Conservation (phyloP, 2,329 filamentous ascomycete species). For the Aspergillus jensenii region DNA sequence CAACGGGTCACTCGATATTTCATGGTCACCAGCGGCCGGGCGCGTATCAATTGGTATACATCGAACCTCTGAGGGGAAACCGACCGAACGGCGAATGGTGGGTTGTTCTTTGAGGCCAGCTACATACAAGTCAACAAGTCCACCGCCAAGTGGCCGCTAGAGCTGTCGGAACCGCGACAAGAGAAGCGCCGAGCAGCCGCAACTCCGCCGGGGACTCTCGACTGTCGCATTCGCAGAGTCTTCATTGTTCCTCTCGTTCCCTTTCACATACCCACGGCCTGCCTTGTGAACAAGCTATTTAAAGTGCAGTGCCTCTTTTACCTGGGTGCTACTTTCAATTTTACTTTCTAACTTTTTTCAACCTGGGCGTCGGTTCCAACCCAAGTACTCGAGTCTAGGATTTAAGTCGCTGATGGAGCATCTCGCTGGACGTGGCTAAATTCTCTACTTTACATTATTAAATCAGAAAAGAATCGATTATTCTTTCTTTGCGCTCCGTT, state of each 20-base stretch:
- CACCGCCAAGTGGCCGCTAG: constrained; percentile 21
- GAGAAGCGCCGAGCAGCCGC: constrained; percentile 23
- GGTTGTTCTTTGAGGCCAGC: constrained; percentile 18
- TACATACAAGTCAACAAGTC: constrained; percentile 6
- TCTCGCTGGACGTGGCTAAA: constrained; percentile 11
- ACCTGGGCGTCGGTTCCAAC: neutral
- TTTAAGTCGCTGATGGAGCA: constrained; percentile 20
- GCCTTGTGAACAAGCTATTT: neutral
- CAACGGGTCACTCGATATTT: constrained; percentile 34
- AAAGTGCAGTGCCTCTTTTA: neutral
- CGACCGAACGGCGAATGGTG: constrained; percentile 9
- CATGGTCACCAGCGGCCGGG: constrained; percentile 41
- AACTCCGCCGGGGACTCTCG: constrained; percentile 6
- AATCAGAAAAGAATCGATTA: constrained; percentile 7
- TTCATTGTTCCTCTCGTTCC: constrained; percentile 12
- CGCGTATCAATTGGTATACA: constrained; percentile 27
- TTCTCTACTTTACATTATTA: constrained; percentile 5
- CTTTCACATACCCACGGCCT: constrained; percentile 7
- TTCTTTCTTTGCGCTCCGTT: constrained; percentile 4
- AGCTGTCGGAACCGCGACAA: constrained; percentile 23
- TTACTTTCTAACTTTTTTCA: neutral
- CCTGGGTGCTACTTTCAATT: neutral
- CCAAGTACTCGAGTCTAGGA: neutral
- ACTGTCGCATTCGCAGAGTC: constrained; percentile 20
- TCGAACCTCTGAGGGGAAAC: constrained; percentile 24